Conservation (phyloP, 169 alveolate species). For the Plasmodium adleri region DNA sequence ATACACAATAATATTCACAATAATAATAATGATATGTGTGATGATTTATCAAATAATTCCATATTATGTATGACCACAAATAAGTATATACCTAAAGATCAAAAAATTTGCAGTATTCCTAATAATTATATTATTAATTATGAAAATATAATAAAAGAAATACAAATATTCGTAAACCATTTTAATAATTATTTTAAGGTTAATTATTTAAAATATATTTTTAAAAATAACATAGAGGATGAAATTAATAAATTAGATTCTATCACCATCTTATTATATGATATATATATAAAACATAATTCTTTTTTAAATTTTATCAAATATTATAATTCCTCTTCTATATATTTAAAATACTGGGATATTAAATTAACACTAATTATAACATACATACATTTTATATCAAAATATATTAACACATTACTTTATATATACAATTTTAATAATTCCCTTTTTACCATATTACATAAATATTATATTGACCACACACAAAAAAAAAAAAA, state of each 20-base stretch:
- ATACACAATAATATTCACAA: background rate
- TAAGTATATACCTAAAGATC: slow-evolving; percentile 15
- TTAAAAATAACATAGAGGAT: slow-evolving; percentile 58
- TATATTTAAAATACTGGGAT: slow-evolving; percentile 74
- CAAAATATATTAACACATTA: slow-evolving; percentile 54
- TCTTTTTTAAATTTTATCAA: slow-evolving; percentile 44
- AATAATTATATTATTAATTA: slow-evolving; percentile 37
- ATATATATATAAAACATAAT: slow-evolving; percentile 47
- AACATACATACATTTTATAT: slow-evolving; percentile 41
- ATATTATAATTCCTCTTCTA: slow-evolving; percentile 17
- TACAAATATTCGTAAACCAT: slow-evolving; percentile 19
- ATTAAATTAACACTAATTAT: slow-evolving; percentile 63
- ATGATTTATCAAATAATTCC: background rate
- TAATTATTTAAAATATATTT: slow-evolving; percentile 61
- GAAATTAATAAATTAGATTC: slow-evolving; percentile 39
- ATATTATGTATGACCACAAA: slow-evolving; percentile 60
- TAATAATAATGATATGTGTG: background rate
- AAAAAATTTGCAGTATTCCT: slow-evolving; percentile 43
- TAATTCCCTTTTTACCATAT: slow-evolving; percentile 29
- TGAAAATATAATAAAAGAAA: slow-evolving; percentile 47
- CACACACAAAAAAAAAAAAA: too few species aligned
- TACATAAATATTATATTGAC: slow-evolving; percentile 2
- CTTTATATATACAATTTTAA: slow-evolving; percentile 51
- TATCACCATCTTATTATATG: slow-evolving; percentile 44
- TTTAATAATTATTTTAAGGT: slow-evolving; percentile 37